Percentiles rank a stretch among this genome's conserved stretches.
phyloP scores from a whole-genome alignment of 2,329 filamentous ascomycete species.

The Colletotrichum tropicicola region DNA sequence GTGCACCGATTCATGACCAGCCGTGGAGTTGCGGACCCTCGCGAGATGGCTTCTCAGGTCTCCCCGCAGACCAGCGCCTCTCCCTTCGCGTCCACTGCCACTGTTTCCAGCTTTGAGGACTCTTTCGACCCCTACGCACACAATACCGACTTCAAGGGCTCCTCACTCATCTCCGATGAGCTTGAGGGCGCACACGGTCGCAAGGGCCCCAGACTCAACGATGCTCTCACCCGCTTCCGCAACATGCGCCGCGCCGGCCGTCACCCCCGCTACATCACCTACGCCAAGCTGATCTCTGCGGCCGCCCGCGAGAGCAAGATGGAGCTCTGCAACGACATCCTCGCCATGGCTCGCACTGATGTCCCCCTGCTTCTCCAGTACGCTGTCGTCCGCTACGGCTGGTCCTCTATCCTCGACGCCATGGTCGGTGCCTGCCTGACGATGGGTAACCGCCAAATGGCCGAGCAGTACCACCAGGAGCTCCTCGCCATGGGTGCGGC shows the following conservation, averaged over 20 bases:
- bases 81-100: slow-evolving; percentile 62
- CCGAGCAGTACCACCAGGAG: slow-evolving; percentile 90
- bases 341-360: slow-evolving; percentile 89
- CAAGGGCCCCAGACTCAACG: slow-evolving; percentile 77
- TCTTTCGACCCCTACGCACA: slow-evolving; percentile 90
- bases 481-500: slow-evolving; percentile 89
- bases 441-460: slow-evolving; percentile 80
- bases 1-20: slow-evolving; percentile 67
- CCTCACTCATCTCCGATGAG: slow-evolving; percentile 87
- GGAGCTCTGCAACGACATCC: slow-evolving; percentile 84
- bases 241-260: slow-evolving; percentile 93
- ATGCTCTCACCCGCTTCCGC: slow-evolving; percentile 84
- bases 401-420: slow-evolving; percentile 94
- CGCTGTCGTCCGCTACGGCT: slow-evolving; percentile 89
- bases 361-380: slow-evolving; percentile 87
- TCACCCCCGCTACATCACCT: slow-evolving; percentile 95
- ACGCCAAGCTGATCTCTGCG: slow-evolving; percentile 92
- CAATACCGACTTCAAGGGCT: slow-evolving; percentile 93
- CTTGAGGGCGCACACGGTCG: slow-evolving; percentile 83
- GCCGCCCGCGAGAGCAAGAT: slow-evolving; percentile 87
- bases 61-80: slow-evolving; percentile 59
- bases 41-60: slow-evolving; percentile 57
- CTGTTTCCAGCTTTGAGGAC: slow-evolving; percentile 76
- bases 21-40: slow-evolving; percentile 63
- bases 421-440: slow-evolving; percentile 95